phyloP scores from a whole-genome alignment of 495 filamentous ascomycete genomes.

The Melanomma pulvis-pyrius region DNA sequence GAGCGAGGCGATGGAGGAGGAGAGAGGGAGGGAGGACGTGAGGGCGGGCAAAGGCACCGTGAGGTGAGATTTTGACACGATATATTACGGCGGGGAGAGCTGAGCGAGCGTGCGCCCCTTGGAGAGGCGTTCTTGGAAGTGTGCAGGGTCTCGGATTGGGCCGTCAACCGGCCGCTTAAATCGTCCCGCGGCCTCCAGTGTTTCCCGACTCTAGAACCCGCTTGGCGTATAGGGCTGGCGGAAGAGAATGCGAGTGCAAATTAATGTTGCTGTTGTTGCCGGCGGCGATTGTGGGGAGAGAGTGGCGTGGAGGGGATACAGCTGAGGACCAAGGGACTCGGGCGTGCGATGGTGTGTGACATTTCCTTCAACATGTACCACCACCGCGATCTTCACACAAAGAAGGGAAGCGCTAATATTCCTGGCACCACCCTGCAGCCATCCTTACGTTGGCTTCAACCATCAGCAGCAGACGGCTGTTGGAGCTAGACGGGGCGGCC shows the following conservation, averaged over 20 bases:
- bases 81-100: conserved; percentile 28
- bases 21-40: conserved; percentile 4
- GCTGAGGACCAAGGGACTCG: too few relatives aligned
- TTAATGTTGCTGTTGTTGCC: neutral
- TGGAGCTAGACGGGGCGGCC: neutral
- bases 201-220: neutral
- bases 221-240: conserved; percentile 29
- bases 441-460: neutral
- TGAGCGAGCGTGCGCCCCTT: conserved; percentile 23
- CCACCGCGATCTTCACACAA: too few relatives aligned
- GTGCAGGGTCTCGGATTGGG: neutral
- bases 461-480: neutral
- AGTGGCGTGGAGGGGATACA: too few relatives aligned
- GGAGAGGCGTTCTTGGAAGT: neutral
- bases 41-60: conserved; percentile 3
- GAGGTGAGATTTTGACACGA: conserved; percentile 31
- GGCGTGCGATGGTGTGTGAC: too few relatives aligned
- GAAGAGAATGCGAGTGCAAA: neutral
- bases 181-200: conserved; percentile 16
- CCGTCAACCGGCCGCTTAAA: conserved; percentile 11
- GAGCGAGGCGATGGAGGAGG: conserved; percentile 10
- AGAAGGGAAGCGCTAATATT: too few relatives aligned
- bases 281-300: too few relatives aligned
- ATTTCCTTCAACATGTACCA: too few relatives aligned
- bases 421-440: too few relatives aligned